Evolutionary conservation across 345 rosid genomes (phyloP).

Genomic region (Psidium guajava): DNA sequence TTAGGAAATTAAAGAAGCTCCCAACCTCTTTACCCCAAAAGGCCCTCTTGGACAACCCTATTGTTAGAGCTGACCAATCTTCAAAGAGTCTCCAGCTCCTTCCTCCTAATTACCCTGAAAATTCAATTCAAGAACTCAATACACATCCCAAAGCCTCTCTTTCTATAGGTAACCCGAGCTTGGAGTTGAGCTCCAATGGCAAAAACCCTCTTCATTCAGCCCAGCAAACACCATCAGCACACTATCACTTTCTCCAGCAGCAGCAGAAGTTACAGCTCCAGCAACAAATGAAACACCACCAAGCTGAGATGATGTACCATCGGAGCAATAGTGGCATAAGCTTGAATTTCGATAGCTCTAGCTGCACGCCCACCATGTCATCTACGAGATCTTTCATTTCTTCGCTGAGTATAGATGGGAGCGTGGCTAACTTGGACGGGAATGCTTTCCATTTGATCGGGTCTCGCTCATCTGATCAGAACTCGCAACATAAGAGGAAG

Average conservation of each 20-base stretch:
- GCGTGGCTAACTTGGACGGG: conserved; percentile 51
- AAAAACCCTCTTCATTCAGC: conserved; percentile 32
- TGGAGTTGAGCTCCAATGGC: conserved; percentile 6
- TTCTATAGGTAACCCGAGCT: background rate
- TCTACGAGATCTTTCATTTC: conserved; percentile 66
- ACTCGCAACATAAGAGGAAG: conserved; percentile 57
- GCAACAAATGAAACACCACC: conserved; percentile 62
- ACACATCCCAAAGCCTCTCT: background rate
- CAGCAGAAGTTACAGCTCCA: conserved; percentile 37
- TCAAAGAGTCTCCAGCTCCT: conserved; percentile 29
- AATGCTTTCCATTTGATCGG: conserved; percentile 50
- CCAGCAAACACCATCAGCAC: conserved; percentile 26
- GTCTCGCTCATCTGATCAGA: conserved; percentile 55
- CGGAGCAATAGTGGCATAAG: conserved; percentile 51
- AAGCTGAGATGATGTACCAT: conserved; percentile 66
- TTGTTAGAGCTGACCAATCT: conserved; percentile 21
- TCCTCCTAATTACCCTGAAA: conserved; percentile 27
- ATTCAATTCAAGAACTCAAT: conserved; percentile 3
- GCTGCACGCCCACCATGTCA: conserved; percentile 69
- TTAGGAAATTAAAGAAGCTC: conserved; percentile 57
- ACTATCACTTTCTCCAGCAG: conserved; percentile 38
- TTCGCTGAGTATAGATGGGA: conserved; percentile 66
- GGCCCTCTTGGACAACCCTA: conserved; percentile 46
- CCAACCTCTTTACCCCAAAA: conserved; percentile 38
- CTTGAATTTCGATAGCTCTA: conserved; percentile 67